Evolutionary conservation across 2,329 filamentous ascomycete genomes (phyloP).

Genomic region (Didymella pomorum): DNA sequence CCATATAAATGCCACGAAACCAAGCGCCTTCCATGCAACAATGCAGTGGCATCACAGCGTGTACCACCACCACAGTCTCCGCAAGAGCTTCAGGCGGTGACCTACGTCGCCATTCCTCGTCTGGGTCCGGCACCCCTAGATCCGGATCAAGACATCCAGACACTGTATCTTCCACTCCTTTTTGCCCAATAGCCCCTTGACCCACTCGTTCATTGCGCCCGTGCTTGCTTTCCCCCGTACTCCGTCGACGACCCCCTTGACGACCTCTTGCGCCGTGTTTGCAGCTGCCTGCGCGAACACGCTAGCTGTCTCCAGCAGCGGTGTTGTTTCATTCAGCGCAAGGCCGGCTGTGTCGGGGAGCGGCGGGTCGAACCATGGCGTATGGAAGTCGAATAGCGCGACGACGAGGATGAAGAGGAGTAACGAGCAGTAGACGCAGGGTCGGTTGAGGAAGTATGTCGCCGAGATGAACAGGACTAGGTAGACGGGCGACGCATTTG

Average conservation of each 20-base stretch:
- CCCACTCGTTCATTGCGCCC: constrained; percentile 75
- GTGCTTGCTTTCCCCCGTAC: constrained; percentile 58
- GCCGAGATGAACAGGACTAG: constrained; percentile 71
- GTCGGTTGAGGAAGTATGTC: constrained; percentile 94
- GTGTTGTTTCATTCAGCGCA: constrained; percentile 45
- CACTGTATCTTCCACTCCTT: constrained; percentile 92
- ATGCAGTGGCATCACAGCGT: background rate
- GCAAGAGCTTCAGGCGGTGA: background rate
- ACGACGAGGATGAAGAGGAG: constrained; percentile 94
- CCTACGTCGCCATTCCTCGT: background rate
- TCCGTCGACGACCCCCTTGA: constrained; percentile 41
- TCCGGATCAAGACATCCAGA: constrained; percentile 83
- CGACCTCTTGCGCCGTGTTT: constrained; percentile 50
- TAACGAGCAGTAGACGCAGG: constrained; percentile 97
- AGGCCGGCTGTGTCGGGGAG: constrained; percentile 44
- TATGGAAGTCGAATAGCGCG: constrained; percentile 91
- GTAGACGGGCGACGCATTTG: constrained; percentile 59
- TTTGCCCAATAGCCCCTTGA: constrained; percentile 79
- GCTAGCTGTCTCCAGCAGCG: constrained; percentile 65
- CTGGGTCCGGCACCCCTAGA: constrained; percentile 49
- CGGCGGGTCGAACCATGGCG: constrained; percentile 93
- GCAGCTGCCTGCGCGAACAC: constrained; percentile 72
- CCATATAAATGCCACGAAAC: constrained; percentile 34
- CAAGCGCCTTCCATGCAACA: constrained; percentile 31
- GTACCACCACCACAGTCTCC: background rate